phyloP scores from a whole-genome alignment of 768 basidiomycete species.

The Lyophyllum shimeji region DNA sequence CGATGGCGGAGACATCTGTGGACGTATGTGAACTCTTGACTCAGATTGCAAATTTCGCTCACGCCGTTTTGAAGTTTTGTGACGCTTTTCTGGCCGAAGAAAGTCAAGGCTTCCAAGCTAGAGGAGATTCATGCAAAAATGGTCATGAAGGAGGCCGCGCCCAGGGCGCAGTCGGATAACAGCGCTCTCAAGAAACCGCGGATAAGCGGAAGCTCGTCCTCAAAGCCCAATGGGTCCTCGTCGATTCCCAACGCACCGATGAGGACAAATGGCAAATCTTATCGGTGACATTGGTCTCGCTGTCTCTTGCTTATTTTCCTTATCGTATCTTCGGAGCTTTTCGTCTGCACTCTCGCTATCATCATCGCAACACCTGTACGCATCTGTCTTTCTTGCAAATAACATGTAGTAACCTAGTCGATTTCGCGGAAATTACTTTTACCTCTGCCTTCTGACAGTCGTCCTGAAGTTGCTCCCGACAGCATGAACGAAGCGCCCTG shows the following conservation, averaged over 20 bases:
- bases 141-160: constrained; percentile 82
- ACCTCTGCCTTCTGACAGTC: too few species aligned
- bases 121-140: constrained; percentile 97
- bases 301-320: constrained; percentile 9
- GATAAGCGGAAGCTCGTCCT: constrained; percentile 37
- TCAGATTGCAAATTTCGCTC: constrained; percentile 1
- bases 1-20: constrained; percentile 94
- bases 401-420: not conserved
- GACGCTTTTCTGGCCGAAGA: constrained; percentile 96
- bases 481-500: too few species aligned
- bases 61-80: constrained; percentile 63
- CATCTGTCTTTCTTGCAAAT: not conserved
- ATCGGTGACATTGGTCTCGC: constrained; percentile 42
- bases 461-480: too few species aligned
- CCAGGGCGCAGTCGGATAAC: constrained; percentile 54
- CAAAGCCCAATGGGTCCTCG: constrained; percentile 54
- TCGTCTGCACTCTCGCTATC: constrained; percentile 21
- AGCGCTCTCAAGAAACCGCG: constrained; percentile 59
- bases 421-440: not conserved
- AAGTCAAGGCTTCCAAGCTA: constrained; percentile 90
- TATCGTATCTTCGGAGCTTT: constrained; percentile 19
- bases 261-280: constrained; percentile 62
- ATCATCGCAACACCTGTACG: constrained; percentile 13
- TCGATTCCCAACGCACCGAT: constrained; percentile 41
- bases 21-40: constrained; percentile 65